Conservation (phyloP, 306 rosid species). For the Biancaea sappan region DNA sequence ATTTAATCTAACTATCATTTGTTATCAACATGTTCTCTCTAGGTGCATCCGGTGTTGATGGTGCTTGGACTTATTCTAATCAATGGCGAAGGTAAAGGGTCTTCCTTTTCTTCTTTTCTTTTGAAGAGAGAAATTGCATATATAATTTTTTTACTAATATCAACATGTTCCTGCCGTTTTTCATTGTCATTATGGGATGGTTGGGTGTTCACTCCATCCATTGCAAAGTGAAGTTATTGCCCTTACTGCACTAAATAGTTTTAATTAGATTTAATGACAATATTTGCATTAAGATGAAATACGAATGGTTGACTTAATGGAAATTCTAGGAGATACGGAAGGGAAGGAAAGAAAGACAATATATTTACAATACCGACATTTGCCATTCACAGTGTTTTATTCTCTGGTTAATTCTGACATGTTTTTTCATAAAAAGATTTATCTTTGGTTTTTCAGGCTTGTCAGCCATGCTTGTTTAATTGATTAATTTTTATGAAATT, state of each 20-base stretch:
- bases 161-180: background rate
- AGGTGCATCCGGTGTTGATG: constrained; percentile 31
- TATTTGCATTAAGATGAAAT: background rate
- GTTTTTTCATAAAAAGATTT: background rate
- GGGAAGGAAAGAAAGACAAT: background rate
- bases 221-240: background rate
- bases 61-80: constrained; percentile 29
- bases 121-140: background rate
- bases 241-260: background rate
- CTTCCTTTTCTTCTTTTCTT: background rate
- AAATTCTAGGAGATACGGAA: background rate
- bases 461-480: background rate
- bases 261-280: background rate
- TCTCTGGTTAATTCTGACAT: background rate
- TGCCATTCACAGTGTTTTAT: background rate
- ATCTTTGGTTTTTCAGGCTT: background rate
- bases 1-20: background rate
- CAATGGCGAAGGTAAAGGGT: constrained; percentile 57
- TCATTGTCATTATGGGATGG: background rate
- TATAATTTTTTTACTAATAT: background rate
- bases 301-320: background rate
- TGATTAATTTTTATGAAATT: background rate
- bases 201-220: background rate
- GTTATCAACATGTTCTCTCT: background rate
- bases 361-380: background rate